Evolutionary conservation across 495 filamentous ascomycete genomes (phyloP), one percentile per base, ranked within the genome.

Genomic region (Penicillium cataractarum): DNA sequence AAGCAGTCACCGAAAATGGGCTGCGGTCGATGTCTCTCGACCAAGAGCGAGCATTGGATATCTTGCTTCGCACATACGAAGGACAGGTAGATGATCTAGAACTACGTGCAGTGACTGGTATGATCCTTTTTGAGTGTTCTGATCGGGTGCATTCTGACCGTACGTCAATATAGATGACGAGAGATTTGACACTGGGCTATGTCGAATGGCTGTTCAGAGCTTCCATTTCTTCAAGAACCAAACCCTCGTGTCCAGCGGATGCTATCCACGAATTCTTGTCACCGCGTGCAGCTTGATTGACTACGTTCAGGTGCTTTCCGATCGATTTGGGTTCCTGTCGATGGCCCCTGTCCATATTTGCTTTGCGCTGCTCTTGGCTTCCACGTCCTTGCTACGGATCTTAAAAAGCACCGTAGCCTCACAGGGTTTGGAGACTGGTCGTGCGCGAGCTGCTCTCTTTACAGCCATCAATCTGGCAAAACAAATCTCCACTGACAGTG

Each of bases 221-320:
- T 79, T 79, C 21, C 76, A 82, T 67, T 76, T 82, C 31, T 77
- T 75, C 62, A 80, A 80, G 61, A 73, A 62, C 22, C 69, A 75
- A 13, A 76, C 71, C 0, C 33, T 68, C 0, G 57, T 68, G 4
- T 70, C 73, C 13, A 71, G 67, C 7, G 70, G 60, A 12, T 77
- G 74, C 31, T 71, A 78, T 29, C 67, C 68, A 4, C 71, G 72
- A 9, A 65, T 82, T 19, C 61, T 75, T 2, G 61, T 55, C 9
- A 75, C 75, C 0, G 71, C 79, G 3, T 80, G 77, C 60, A 61
- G 59, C 3, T 58, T 79, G 19, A 73, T 82, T 17, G 72, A 81
- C 13, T 63, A 63, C 3, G 52, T 78, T 5, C 69, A 71, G 27
- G 58, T 61, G 6, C 37, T 80, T 2, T 57, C 56, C 7, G 65